Base-by-base conservation (phyloP, 257 asterid species). In the Solanum sejunctum region DNA sequence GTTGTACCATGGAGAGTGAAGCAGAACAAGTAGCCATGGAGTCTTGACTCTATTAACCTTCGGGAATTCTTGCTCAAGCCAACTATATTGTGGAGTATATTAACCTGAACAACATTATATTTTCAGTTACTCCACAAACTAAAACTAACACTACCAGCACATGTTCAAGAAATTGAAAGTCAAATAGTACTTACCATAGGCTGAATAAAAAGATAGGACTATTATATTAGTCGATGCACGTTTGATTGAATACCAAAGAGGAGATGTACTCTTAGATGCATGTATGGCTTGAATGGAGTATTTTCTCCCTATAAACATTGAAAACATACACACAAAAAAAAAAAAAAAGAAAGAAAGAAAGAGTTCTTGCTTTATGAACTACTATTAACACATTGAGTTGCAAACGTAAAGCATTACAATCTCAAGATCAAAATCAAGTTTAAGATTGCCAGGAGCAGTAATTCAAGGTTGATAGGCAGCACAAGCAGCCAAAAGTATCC, bases 391-490 rank as follows among this genome's bases (percentile, higher is more conserved):
- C 12, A 72, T 11, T 45, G 80, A 72, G 45, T 23, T 63, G 12
- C 2, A 23, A 23, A 11, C 11, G 18, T 63, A 63, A 8, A 72
- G 20, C 39, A 72, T 45, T 90, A 89, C 92, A 85, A 91, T 86
- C 63, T 92, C 89, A 39, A 93, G 95, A 26, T 88, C 92, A 79
- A 75, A 84, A 82, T 92, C 94, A 18, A 90, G 45, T 85, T 91
- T 94, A 61, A 87, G 94, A 73, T 92, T 92, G 20, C 93, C 91
- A 1, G 89, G 86, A 5, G 90, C 84, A 92, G 89, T 88, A 84
- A 92, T 91, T 93, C 93, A 92, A 1, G 95, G 88, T 73, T 91
- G 93, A 28, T 78, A 87, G 0, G 95, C 93, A 7, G 85, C 64
- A 86, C 91, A 90, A 90, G 0, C 92, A 85, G 12, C 85, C 92